Base-by-base conservation (phyloP, 179 eudicot genomes). In the Amaranthus tricolor region DNA sequence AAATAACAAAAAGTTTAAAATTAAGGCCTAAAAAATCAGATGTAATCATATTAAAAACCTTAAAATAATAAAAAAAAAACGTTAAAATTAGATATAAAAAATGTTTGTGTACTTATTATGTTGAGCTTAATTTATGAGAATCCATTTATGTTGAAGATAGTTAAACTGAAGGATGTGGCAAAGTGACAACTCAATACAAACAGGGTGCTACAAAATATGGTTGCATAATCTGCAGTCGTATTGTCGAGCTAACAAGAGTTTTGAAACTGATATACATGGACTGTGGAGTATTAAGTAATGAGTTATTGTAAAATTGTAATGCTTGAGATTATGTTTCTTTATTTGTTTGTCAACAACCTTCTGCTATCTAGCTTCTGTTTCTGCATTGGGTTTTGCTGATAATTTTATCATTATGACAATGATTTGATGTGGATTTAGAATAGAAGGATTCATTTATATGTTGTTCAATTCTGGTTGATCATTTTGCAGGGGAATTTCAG, bases 401-500 rank as follows among this genome's bases (percentile, higher is more conserved):
- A 31, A 19, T 6, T 31, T 31, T 0, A 13, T 62, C n/a, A 13
- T 55, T 55, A 43, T 69, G 6, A 47, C 50, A 6, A 10, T 43
- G 43, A 10, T 43, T 1, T 54, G 5, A 62, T 69, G 56, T 61
- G 45, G 20, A 61, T 60, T 50, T 68, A 50, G 50, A 72, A 48
- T 10, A 7, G 0, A 19, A 63, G 14, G 48, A n/a, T 62, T 20
- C 13, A 20, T 21, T 7, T 16, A 7, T 53, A 12, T 48, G 45
- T 67, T 19, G 40, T 70, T 40, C 11, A 13, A 14, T 15, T 7
- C 31, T 43, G n/a, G 48, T 11, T 16, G 7, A 52, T 69, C 8
- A 21, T 45, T 10, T 78, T 85, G 78, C 90, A 95, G 99, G 99
- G 70, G 96, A 95, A 7, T 93, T 55, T 61, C 97, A 93, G 79